A percentile compares a stretch with the other conserved stretches of the same genome.
Conservation (phyloP, 192 early-diverging fungal genomes). For the Coemansia asiatica region DNA sequence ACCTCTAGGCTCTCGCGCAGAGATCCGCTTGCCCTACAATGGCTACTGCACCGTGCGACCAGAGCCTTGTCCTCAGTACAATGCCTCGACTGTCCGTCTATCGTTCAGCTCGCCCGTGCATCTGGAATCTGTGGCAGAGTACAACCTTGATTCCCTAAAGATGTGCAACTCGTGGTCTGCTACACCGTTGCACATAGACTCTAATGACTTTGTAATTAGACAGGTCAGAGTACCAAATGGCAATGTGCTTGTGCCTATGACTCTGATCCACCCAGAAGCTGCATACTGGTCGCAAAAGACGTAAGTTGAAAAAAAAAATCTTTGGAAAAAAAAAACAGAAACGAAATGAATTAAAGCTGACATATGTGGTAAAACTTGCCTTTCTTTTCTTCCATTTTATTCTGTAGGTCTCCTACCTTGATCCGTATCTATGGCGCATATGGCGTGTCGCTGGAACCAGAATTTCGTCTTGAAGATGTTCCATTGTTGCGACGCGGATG, state of each 20-base stretch:
- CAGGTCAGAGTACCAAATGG: slow-evolving; percentile 28
- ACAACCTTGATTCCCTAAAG: slow-evolving; percentile 56
- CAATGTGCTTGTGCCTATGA: slow-evolving; percentile 61
- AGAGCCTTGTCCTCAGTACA: slow-evolving; percentile 63
- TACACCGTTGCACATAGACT: slow-evolving; percentile 35
- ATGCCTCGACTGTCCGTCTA: slow-evolving; percentile 35
- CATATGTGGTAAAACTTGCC: background rate
- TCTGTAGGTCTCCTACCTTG: slow-evolving; percentile 53
- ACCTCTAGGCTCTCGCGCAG: slow-evolving; percentile 1
- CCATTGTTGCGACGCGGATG: slow-evolving; percentile 78
- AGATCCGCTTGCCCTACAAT: slow-evolving; percentile 35
- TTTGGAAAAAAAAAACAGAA: background rate
- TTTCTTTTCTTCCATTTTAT: background rate
- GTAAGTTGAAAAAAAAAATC: slow-evolving; percentile 3
- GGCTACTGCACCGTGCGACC: slow-evolving; percentile 59
- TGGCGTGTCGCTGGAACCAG: slow-evolving; percentile 71
- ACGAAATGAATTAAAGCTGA: no score
- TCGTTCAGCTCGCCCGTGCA: slow-evolving; percentile 63
- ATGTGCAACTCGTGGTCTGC: slow-evolving; percentile 30
- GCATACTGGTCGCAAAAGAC: slow-evolving; percentile 9
- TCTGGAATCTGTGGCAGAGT: slow-evolving; percentile 67
- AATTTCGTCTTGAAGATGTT: slow-evolving; percentile 74
- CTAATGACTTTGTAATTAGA: slow-evolving; percentile 28
- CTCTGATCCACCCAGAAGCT: slow-evolving; percentile 60
- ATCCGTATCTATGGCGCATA: slow-evolving; percentile 83